Evolutionary conservation across 2,329 filamentous ascomycete species (phyloP).

Genomic region (Arthrocladium fulminans): DNA sequence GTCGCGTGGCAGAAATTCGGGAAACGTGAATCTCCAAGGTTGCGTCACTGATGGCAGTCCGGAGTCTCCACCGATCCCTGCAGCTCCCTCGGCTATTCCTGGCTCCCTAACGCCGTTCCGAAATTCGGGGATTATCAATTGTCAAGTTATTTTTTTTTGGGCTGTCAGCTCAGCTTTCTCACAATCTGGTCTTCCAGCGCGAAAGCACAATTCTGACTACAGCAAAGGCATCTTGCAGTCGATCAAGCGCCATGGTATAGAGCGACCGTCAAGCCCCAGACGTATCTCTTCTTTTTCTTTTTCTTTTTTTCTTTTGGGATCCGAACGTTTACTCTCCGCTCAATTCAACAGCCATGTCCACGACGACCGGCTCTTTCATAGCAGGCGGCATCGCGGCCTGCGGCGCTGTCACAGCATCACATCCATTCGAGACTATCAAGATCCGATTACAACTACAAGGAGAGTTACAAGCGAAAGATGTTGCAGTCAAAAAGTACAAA

Average conservation of each 20-base stretch:
- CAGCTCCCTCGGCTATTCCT: not conserved
- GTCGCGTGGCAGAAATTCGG: not conserved
- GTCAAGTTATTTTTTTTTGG: not conserved
- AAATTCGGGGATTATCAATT: too few relatives aligned
- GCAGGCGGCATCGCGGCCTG: constrained; percentile 94
- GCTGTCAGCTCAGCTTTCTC: not conserved
- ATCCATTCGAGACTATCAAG: constrained; percentile 98
- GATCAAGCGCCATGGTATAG: not conserved
- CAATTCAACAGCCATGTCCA: constrained; percentile 16
- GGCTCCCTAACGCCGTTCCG: too few relatives aligned
- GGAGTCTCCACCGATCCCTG: not conserved
- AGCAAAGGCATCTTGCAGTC: not conserved
- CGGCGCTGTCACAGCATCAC: constrained; percentile 92
- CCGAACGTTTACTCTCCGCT: not conserved
- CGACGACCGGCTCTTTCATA: constrained; percentile 63
- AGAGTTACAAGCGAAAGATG: constrained; percentile 78
- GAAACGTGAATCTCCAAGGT: not conserved
- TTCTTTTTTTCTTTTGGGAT: too few relatives aligned
- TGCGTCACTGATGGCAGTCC: not conserved
- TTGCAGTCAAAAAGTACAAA: constrained; percentile 78
- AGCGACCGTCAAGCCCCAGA: not conserved
- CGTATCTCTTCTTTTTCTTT: too few relatives aligned
- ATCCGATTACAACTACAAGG: constrained; percentile 97
- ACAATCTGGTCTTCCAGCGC: not conserved
- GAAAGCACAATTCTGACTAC: too few relatives aligned